phyloP scores from a whole-genome alignment of 805 yeast genomes.

The Starmerella asiatica region DNA sequence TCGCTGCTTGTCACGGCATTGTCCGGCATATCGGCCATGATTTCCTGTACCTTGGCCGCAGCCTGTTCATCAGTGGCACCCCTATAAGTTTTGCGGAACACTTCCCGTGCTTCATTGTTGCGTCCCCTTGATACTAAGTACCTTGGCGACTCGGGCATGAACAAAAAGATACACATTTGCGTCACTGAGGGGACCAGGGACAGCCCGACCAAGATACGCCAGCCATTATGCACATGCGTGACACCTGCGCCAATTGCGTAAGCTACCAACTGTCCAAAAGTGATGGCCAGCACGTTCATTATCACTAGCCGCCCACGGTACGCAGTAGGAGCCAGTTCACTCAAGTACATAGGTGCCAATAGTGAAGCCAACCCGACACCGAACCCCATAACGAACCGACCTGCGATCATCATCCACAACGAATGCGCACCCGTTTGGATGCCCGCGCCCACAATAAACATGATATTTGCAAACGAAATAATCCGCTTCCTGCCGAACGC shows the following conservation, averaged over 20 bases:
- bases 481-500: slow-evolving; percentile 73
- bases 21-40: slow-evolving; percentile 19
- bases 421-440: slow-evolving; percentile 69
- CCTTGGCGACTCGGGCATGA: slow-evolving; percentile 93
- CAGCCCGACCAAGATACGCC: slow-evolving; percentile 86
- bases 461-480: slow-evolving; percentile 63
- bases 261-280: slow-evolving; percentile 91
- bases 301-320: slow-evolving; percentile 87
- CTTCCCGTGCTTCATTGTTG: slow-evolving; percentile 50
- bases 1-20: slow-evolving; percentile 20
- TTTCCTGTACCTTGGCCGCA: slow-evolving; percentile 52
- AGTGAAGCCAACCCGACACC: slow-evolving; percentile 94
- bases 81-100: slow-evolving; percentile 48
- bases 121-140: slow-evolving; percentile 63
- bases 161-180: slow-evolving; percentile 64
- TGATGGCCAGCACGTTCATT: slow-evolving; percentile 74
- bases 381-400: slow-evolving; percentile 86
- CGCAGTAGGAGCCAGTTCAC: slow-evolving; percentile 84
- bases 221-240: slow-evolving; percentile 59
- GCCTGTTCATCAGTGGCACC: slow-evolving; percentile 53
- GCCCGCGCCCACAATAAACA: slow-evolving; percentile 74
- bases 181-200: slow-evolving; percentile 75
- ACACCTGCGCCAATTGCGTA: slow-evolving; percentile 60
- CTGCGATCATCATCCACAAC: slow-evolving; percentile 84
- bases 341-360: slow-evolving; percentile 83